A percentile compares a stretch with the other conserved stretches of the same genome.
These are phyloP conservation scores for Trypanosomatidae sp. DNA, from an alignment of 208 protist genomes.

Conservation along the genomic window DNA sequence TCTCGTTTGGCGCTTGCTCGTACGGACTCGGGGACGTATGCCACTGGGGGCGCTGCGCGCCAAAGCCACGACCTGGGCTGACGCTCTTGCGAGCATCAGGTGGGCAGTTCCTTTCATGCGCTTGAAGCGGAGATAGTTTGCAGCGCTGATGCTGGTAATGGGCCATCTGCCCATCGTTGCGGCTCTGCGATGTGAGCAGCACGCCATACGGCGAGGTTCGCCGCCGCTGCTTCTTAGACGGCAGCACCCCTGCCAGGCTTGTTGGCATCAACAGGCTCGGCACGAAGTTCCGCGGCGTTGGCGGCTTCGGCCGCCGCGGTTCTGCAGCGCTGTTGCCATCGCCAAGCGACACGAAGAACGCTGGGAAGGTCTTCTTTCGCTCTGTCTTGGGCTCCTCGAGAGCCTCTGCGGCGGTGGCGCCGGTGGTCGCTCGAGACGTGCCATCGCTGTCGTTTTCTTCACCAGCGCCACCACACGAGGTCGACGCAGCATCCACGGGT, in stretches of 20 bases:
- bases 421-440: no score
- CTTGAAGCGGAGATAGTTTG: neutral
- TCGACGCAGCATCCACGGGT: neutral
- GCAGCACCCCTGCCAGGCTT: neutral
- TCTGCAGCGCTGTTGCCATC: conserved; percentile 19
- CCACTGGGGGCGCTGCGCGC: conserved; percentile 1
- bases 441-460: neutral
- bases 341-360: conserved; percentile 73
- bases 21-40: conserved; percentile 8
- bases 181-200: neutral
- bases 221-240: neutral
- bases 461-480: neutral
- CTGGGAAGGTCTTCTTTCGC: conserved; percentile 41
- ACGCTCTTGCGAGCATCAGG: neutral
- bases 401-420: neutral
- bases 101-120: conserved; percentile 1
- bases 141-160: neutral
- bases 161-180: neutral
- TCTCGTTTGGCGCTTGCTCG: neutral
- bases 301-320: conserved; percentile 72
- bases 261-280: conserved; percentile 25
- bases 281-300: conserved; percentile 74
- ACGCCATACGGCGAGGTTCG: neutral
- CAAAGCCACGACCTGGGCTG: neutral
- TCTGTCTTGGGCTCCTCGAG: conserved; percentile 66